Evolutionary conservation across 306 rosid species (phyloP).

Genomic region (Prunus mira): DNA sequence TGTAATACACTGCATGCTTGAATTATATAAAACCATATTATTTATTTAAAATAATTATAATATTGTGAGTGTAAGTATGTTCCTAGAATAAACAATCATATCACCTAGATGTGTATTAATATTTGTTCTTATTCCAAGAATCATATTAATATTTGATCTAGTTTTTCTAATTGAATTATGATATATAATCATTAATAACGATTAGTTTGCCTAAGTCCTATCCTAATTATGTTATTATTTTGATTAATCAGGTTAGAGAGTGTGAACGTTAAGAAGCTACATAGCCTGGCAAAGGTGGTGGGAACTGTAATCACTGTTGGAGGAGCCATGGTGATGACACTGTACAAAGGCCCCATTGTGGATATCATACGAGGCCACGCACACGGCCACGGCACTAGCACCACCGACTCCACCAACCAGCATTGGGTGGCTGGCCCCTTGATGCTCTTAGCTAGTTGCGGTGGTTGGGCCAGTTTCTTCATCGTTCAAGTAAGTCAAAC

Average conservation of each 20-base stretch:
- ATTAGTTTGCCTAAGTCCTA: not conserved
- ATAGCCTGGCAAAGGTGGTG: slow-evolving; percentile 73
- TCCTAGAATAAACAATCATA: not conserved
- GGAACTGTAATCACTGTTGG: slow-evolving; percentile 77
- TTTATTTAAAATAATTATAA: not conserved
- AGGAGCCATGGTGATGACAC: slow-evolving; percentile 97
- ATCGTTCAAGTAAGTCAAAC: slow-evolving; percentile 65
- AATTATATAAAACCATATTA: not conserved
- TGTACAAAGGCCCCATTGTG: slow-evolving; percentile 86
- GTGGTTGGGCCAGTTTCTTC: slow-evolving; percentile 91
- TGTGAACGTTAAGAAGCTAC: slow-evolving; percentile 59
- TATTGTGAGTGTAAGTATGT: not conserved
- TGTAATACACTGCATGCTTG: not conserved
- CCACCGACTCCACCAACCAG: slow-evolving; percentile 39
- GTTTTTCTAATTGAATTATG: not conserved
- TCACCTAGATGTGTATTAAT: not conserved
- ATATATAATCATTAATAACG: not conserved
- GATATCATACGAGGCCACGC: slow-evolving; percentile 46
- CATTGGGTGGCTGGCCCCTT: slow-evolving; percentile 72
- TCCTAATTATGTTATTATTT: not conserved
- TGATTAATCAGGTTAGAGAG: slow-evolving; percentile 62
- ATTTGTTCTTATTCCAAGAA: not conserved
- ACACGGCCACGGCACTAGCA: slow-evolving; percentile 22
- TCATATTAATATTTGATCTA: not conserved
- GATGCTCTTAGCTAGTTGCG: slow-evolving; percentile 63